Conservation (phyloP, 768 basidiomycete species). For the button mushroom (Agaricus bisporus) region DNA sequence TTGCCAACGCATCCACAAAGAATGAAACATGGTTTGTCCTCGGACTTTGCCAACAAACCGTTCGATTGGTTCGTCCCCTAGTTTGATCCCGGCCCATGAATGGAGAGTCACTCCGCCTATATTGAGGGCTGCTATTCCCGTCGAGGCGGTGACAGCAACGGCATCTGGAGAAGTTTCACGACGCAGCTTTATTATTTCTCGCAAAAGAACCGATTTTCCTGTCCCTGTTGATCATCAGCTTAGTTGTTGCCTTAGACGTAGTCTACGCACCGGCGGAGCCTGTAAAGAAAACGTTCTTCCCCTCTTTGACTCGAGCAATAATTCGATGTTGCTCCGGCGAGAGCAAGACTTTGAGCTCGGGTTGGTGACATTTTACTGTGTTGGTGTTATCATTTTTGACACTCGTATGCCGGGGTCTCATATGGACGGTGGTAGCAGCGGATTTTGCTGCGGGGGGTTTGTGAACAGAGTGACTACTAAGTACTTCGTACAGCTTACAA, state of each 20-base stretch:
- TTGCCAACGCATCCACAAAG: slow-evolving; percentile 56
- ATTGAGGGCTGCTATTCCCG: slow-evolving; percentile 75
- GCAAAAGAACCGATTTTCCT: slow-evolving; percentile 77
- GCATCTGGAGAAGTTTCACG: slow-evolving; percentile 14
- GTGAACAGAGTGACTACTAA: neutral
- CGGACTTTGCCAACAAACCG: slow-evolving; percentile 50
- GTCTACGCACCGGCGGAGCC: slow-evolving; percentile 67
- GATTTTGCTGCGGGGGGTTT: neutral
- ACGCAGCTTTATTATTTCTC: slow-evolving; percentile 59
- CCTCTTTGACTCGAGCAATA: slow-evolving; percentile 46
- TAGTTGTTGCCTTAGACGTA: neutral
- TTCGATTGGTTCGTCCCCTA: slow-evolving; percentile 55
- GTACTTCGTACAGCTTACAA: slow-evolving; percentile 15
- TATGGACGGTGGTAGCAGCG: neutral
- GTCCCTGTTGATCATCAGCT: slow-evolving; percentile 41
- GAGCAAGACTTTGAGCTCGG: slow-evolving; percentile 25
- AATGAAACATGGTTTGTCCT: slow-evolving; percentile 29
- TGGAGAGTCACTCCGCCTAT: slow-evolving; percentile 81
- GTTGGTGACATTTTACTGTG: neutral
- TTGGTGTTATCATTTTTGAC: neutral
- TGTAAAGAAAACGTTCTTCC: slow-evolving; percentile 77
- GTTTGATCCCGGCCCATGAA: slow-evolving; percentile 75
- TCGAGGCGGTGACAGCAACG: slow-evolving; percentile 77
- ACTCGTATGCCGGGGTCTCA: neutral
- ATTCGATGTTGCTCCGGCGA: slow-evolving; percentile 49